Percentiles rank a stretch among this genome's conserved stretches.
phyloP scores from a whole-genome alignment of 768 basidiomycete species.

The Clavaria fumosa region DNA sequence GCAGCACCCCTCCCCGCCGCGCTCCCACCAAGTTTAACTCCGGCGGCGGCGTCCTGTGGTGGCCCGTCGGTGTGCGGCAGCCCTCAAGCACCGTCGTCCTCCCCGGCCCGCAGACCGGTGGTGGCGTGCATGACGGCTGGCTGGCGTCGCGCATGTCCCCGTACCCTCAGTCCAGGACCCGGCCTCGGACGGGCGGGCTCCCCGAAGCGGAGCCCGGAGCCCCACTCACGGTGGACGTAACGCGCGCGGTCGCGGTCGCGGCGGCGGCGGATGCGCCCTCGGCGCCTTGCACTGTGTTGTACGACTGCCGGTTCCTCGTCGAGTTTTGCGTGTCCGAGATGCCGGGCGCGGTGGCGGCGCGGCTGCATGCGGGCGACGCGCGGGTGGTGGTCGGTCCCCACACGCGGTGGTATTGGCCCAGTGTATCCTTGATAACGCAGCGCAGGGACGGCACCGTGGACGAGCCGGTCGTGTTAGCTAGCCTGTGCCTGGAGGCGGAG shows the following conservation, averaged over 20 bases:
- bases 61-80: slow-evolving; percentile 28
- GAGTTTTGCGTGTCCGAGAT: slow-evolving; percentile 28
- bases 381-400: slow-evolving; percentile 22
- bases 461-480: neutral
- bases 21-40: slow-evolving; percentile 35
- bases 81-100: neutral
- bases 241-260: neutral
- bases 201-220: no score
- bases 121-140: no score
- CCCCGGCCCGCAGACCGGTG: neutral
- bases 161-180: neutral
- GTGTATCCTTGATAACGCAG: slow-evolving; percentile 21
- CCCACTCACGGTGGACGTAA: neutral
- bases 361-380: slow-evolving; percentile 8
- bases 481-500: neutral
- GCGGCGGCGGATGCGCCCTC: neutral
- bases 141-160: neutral
- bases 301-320: slow-evolving; percentile 52
- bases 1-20: no score
- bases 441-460: slow-evolving; percentile 1
- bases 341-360: slow-evolving; percentile 22
- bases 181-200: neutral
- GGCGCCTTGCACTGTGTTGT: slow-evolving; percentile 28
- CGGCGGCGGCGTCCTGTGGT: slow-evolving; percentile 53
- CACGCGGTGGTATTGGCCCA: slow-evolving; percentile 34